Conservation (phyloP, 768 basidiomycete species). For the Gyrodon lividus region DNA sequence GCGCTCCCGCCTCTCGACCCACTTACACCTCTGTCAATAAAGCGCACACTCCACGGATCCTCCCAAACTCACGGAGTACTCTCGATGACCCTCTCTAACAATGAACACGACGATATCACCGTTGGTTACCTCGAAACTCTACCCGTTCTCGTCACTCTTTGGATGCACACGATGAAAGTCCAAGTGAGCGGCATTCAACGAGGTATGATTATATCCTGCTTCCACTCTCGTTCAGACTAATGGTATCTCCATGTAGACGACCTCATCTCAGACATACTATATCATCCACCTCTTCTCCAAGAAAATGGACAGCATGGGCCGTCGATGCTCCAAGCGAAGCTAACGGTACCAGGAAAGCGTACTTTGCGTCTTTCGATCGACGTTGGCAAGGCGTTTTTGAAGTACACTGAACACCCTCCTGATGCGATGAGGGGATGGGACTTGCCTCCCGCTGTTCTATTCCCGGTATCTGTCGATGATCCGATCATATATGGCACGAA, state of each 20-base stretch:
- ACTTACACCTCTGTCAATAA: conserved; percentile 54
- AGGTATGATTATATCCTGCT: conserved; percentile 35
- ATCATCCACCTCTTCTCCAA: conserved; percentile 40
- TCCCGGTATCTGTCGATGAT: conserved; percentile 29
- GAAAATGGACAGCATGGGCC: conserved; percentile 33
- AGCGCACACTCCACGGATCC: conserved; percentile 69
- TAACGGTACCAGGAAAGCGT: conserved; percentile 68
- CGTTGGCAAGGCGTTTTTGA: conserved; percentile 80
- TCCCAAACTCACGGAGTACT: conserved; percentile 79
- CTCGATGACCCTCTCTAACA: conserved; percentile 62
- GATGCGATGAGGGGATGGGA: conserved; percentile 97
- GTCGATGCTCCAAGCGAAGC: conserved; percentile 68
- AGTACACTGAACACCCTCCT: conserved; percentile 94
- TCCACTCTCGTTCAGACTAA: not conserved
- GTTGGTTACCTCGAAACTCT: conserved; percentile 81
- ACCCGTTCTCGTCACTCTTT: conserved; percentile 91
- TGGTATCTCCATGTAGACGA: conserved; percentile 42
- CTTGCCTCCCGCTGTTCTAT: conserved; percentile 80
- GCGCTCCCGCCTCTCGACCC: conserved; percentile 39
- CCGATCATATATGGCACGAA: not conserved
- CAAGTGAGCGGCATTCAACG: conserved; percentile 44
- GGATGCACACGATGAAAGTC: conserved; percentile 73
- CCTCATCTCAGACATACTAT: conserved; percentile 62
- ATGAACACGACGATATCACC: conserved; percentile 43
- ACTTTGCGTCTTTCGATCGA: conserved; percentile 68